Percentiles rank a stretch among this genome's conserved stretches.
These are phyloP conservation scores for Pythium volutum DNA, from an alignment of 352 stramenopile genomes.

Conservation along the genomic window DNA sequence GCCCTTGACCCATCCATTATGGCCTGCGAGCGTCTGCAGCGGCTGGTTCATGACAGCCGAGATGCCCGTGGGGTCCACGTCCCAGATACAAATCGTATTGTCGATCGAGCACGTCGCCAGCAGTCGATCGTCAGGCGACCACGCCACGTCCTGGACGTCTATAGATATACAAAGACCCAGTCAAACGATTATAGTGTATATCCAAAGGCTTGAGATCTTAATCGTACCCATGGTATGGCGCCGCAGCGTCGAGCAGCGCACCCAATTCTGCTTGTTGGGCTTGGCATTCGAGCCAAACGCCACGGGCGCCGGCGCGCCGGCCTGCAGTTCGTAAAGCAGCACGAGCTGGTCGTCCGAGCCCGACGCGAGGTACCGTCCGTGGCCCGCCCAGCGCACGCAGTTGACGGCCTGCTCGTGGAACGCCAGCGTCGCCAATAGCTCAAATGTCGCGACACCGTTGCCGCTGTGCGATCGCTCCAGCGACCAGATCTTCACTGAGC, in stretches of 20 bases:
- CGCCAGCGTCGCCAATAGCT: conserved; percentile 74
- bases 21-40: conserved; percentile 67
- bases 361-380: conserved; percentile 78
- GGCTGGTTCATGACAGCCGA: conserved; percentile 76
- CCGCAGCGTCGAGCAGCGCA: conserved; percentile 75
- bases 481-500: conserved; percentile 84
- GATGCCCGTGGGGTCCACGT: conserved; percentile 52
- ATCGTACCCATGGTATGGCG: conserved; percentile 76
- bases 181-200: not conserved
- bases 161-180: not conserved
- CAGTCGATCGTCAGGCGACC: conserved; percentile 86
- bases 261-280: conserved; percentile 85
- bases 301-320: conserved; percentile 54
- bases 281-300: conserved; percentile 76
- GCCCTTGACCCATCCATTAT: conserved; percentile 87
- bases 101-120: conserved; percentile 88
- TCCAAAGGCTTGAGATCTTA: not conserved
- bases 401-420: conserved; percentile 87
- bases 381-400: conserved; percentile 77
- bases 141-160: conserved; percentile 86
- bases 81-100: conserved; percentile 87
- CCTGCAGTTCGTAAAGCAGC: conserved; percentile 78
- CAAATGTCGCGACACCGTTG: conserved; percentile 60
- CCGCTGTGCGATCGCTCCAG: conserved; percentile 31
- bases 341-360: conserved; percentile 83